Evolutionary conservation across 208 protist genomes (phyloP), one percentile per base, ranked within the genome.

Genomic region (Trypanosomatidae sp.): DNA sequence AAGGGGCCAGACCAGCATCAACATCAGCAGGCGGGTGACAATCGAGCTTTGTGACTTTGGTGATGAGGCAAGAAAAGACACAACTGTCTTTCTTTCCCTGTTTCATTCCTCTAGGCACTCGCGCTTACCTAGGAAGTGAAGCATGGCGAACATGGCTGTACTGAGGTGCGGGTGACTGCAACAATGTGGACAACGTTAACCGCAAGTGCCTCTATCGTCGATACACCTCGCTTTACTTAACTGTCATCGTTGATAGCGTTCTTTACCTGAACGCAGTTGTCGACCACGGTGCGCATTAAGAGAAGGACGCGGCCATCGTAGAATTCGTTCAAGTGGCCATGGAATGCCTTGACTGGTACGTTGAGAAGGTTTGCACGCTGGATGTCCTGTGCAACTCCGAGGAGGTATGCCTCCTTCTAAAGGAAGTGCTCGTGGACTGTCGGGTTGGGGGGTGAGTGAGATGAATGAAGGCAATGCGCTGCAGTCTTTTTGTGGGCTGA

Each of bases 371-470:
- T 3, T 95, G 98, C 71, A 98, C 99, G 80, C 88, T 99, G 13
- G 99, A 99, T 82, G 85, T 99, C n/a, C 98, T 99, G 78, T 99
- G 99, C 81, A 99, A 99, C 76, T 99, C 99, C 47, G 94, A 99
- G 67, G 99, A 99, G 69, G 98, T 93, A 3, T 99, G 99, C 82
- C 99, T 97, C 82, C 93, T 99, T 25, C 85, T 99, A 41, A 96
- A 99, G 70, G 98, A 99, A 82, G 82, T 99, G 53, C 52, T 99
- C 15, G 79, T 84, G 6, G 98, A 98, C 70, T 95, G 96, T 1
- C 78, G 75, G 66, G 85, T 98, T 9, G 79, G 91, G 7, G 96
- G 1, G 46, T 10, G 46, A 19, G 46, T 19, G 13, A 99, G 62
- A 98, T 93, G 22, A 98, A 97, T 62, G 86, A 92, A 55, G n/a